These are phyloP conservation scores for Xylaria cubensis DNA, from an alignment of 495 filamentous ascomycete genomes.

Conservation along the genomic window DNA sequence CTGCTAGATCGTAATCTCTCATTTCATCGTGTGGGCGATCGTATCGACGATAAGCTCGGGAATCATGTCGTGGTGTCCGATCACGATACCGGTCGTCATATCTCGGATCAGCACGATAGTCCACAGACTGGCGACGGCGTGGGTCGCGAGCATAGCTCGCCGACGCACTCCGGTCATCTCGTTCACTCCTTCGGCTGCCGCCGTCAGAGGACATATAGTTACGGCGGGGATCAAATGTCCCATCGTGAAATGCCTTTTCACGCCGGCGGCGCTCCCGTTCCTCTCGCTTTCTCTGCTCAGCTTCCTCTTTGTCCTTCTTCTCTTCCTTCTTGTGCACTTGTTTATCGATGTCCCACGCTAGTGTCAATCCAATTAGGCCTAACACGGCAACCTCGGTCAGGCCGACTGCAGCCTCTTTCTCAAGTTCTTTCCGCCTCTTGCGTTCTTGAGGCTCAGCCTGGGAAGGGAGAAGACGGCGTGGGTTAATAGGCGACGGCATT, in stretches of 20 bases:
- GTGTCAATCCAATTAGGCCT: constrained; percentile 35
- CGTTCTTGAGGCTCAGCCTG: constrained; percentile 44
- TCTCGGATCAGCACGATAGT: constrained; percentile 24
- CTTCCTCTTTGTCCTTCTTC: constrained; percentile 32
- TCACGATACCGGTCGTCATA: constrained; percentile 33
- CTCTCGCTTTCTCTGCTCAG: constrained; percentile 15
- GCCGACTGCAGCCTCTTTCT: constrained; percentile 35
- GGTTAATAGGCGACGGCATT: constrained; percentile 27
- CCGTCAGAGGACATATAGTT: background rate
- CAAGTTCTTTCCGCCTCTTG: constrained; percentile 37
- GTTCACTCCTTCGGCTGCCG: background rate
- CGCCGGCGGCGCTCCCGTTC: constrained; percentile 20
- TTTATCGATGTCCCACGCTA: constrained; percentile 41
- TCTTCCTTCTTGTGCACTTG: constrained; percentile 39
- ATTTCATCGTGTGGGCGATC: constrained; percentile 14
- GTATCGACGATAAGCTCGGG: constrained; percentile 26
- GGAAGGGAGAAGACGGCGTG: constrained; percentile 33
- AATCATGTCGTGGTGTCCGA: constrained; percentile 18
- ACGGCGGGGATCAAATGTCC: constrained; percentile 13
- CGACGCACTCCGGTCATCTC: background rate
- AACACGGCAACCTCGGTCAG: constrained; percentile 35
- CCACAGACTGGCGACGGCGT: constrained; percentile 24
- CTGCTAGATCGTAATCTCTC: constrained; percentile 17
- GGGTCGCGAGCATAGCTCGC: constrained; percentile 10
- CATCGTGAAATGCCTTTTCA: constrained; percentile 5